These are phyloP conservation scores for Clavulina sp. DNA, from an alignment of 768 basidiomycete genomes.

Conservation along the genomic window DNA sequence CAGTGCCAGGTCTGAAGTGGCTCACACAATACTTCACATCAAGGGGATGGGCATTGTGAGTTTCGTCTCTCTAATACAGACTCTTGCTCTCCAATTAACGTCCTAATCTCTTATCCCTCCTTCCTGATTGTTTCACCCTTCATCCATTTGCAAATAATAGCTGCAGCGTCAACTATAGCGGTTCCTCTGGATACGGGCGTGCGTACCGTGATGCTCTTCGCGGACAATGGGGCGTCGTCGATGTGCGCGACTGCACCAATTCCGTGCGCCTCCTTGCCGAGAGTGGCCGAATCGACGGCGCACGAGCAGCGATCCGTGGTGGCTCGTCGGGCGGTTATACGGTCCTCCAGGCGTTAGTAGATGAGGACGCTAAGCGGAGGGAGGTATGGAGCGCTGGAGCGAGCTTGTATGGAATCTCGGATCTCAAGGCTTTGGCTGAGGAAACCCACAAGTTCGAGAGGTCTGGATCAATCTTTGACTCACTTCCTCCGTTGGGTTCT, in stretches of 20 bases:
- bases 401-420: constrained; percentile 51
- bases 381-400: constrained; percentile 44
- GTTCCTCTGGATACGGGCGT: constrained; percentile 57
- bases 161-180: constrained; percentile 63
- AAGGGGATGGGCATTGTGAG: constrained; percentile 56
- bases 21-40: constrained; percentile 48
- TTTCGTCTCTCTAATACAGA: background rate
- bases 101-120: background rate
- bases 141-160: constrained; percentile 18
- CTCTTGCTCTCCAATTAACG: background rate
- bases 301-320: constrained; percentile 52
- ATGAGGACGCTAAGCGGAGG: too few relatives aligned
- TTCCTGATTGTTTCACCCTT: background rate
- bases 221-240: constrained; percentile 56
- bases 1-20: constrained; percentile 33
- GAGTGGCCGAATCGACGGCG: constrained; percentile 39
- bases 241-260: constrained; percentile 47
- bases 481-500: too few relatives aligned
- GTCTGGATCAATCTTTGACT: background rate
- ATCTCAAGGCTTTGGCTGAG: constrained; percentile 35
- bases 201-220: constrained; percentile 43
- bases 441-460: constrained; percentile 58
- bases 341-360: constrained; percentile 31
- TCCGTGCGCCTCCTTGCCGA: constrained; percentile 33
- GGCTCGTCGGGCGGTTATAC: constrained; percentile 58